Base-by-base conservation (phyloP, 768 basidiomycete genomes). In the Tylopilus sp. region DNA sequence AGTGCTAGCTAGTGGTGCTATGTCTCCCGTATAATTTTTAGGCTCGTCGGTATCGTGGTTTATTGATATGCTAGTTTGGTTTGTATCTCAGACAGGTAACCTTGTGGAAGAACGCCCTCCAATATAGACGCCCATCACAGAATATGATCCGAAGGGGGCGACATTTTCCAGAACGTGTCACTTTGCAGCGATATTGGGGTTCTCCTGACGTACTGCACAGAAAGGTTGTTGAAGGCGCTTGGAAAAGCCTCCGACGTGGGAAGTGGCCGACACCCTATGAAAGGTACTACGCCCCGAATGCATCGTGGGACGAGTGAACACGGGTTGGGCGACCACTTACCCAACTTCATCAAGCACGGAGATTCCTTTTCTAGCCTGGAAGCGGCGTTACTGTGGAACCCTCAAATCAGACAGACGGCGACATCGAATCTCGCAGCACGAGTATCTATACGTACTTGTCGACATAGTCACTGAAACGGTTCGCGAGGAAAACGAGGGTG, bases 141-240 rank as follows among this genome's bases (percentile, higher is more conserved):
- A 3, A 36, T 7, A 17, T 36, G 22, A n/a, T 47, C 33, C 29
- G 21, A 38, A 38, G 19, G 10, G 1, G 43, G 44, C 2, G 13
- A 22, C 21, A 58, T 54, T 6, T 56, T 52, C 71, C 68, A 73
- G 62, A 71, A 71, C 9, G 52, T 37, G 54, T 53, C 47, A 28
- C 26, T 19, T 22, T 61, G 68, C 10, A 53, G 51, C 21, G 50
- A 63, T 25, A 65, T 55, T 8, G 65, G 53, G 51, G 61, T 53
- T 3, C 55, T 41, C 6, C 43, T 61, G 48, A 76, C 66, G 61
- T 72, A 82, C 67, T 88, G 87, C 1, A 85, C 71, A 14, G 85
- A 75, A 29, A 78, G 79, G 65, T 78, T 85, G 63, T 82, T 87
- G 74, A 89, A 89, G 17, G 86, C 86, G 19, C 80, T 78, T 19